Base-by-base conservation (phyloP, 345 rosid species). In the Aegle marmelos region DNA sequence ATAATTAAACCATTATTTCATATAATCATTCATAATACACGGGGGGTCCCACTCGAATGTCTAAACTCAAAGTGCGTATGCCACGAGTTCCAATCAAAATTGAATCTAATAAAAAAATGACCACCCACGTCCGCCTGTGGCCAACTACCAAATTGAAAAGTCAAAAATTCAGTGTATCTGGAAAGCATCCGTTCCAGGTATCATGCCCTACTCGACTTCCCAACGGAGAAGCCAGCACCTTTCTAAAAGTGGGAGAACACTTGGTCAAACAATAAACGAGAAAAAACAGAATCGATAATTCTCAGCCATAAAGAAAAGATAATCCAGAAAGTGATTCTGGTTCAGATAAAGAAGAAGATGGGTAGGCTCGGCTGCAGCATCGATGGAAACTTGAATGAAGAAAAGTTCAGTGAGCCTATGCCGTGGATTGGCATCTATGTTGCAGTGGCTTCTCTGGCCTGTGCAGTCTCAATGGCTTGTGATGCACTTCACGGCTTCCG, bases 361-460 rank as follows among this genome's bases (percentile, higher is more conserved):
- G 84, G 73, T 50, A 84, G 73, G 77, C 78, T 83, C 1, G 97
- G 99, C n/a, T 95, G 99, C 85, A 76, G 83, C 81, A 56, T 78
- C 25, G 88, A 90, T 54, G 98, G 98, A 31, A 77, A 75, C 78
- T 83, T 93, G 64, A 85, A 91, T 72, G 90, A 86, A 57, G 80
- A 83, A 27, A 85, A 87, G 76, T 93, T 88, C 84, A 86, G 89
- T 37, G 84, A 85, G 80, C 98, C 99, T 30, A 57, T 92, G 78
- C 99, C 96, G 37, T 91, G 90, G 88, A 95, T 95, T 57, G 98
- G 98, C 79, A 30, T 93, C 82, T 95, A 95, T 75, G 86, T 93
- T 14, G 98, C 97, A 24, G 82, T 69, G 25, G 98, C 97, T 60
- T 89, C 99, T 61, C 76, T 92, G 2, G 85, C 81, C 75, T 92